Percentiles rank a stretch among this genome's conserved stretches.
Evolutionary conservation across 2,329 filamentous ascomycete species (phyloP).

Genomic region (Calonectria ilicicola): DNA sequence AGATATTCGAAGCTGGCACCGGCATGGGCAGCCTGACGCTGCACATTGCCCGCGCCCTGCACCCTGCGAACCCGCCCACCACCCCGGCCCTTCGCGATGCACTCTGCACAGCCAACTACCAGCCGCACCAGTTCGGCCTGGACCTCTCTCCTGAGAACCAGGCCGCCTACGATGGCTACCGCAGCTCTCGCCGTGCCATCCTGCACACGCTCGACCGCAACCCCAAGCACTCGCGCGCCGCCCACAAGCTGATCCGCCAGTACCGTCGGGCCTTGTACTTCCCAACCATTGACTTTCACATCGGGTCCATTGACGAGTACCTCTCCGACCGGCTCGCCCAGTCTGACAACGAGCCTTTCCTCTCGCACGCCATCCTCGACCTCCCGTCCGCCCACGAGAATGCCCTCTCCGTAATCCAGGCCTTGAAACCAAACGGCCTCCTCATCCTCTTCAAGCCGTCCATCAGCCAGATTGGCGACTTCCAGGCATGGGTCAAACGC

Average conservation of each 20-base stretch:
- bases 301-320: slow-evolving; percentile 74
- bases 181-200: slow-evolving; percentile 71
- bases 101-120: slow-evolving; percentile 42
- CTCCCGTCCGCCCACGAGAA: slow-evolving; percentile 72
- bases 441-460: slow-evolving; percentile 81
- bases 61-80: slow-evolving; percentile 73
- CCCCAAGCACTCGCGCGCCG: slow-evolving; percentile 71
- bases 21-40: slow-evolving; percentile 86
- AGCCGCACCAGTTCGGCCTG: slow-evolving; percentile 33
- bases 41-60: slow-evolving; percentile 79
- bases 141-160: slow-evolving; percentile 45
- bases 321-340: slow-evolving; percentile 62
- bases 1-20: slow-evolving; percentile 87
- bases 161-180: slow-evolving; percentile 57
- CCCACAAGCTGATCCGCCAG: slow-evolving; percentile 71
- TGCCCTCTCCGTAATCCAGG: slow-evolving; percentile 60
- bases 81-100: slow-evolving; percentile 55
- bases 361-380: slow-evolving; percentile 80
- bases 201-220: slow-evolving; percentile 80
- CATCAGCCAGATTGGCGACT: slow-evolving; percentile 81
- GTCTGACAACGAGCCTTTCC: slow-evolving; percentile 66
- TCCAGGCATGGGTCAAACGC: slow-evolving; percentile 60
- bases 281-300: slow-evolving; percentile 79
- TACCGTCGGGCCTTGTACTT: slow-evolving; percentile 80
- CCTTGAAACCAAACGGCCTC: slow-evolving; percentile 72